Conservation (phyloP, 2,329 filamentous ascomycete genomes). For the Pseudogymnoascus sp. region DNA sequence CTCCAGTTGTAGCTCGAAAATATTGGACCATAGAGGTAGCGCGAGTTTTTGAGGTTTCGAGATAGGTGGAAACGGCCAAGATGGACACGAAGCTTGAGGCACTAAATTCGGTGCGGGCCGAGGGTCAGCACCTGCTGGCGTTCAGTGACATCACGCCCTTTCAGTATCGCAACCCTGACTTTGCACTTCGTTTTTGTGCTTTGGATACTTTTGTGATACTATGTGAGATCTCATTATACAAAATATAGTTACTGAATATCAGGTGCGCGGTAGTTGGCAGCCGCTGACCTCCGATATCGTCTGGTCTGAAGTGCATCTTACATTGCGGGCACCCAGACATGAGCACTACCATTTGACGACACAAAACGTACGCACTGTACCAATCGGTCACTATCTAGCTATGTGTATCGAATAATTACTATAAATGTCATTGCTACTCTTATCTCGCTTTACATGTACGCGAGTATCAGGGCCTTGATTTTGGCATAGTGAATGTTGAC, state of each 20-base stretch:
- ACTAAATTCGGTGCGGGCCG: background rate
- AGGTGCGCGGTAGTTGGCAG: background rate
- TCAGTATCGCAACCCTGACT: background rate
- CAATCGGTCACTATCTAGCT: background rate
- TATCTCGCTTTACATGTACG: background rate
- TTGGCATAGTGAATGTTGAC: background rate
- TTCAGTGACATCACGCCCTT: background rate
- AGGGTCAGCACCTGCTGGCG: background rate
- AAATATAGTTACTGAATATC: background rate
- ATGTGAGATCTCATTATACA: too few relatives aligned
- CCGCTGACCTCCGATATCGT: background rate
- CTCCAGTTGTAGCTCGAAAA: too few relatives aligned
- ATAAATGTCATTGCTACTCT: background rate
- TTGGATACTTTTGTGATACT: background rate
- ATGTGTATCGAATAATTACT: background rate
- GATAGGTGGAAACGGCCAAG: background rate
- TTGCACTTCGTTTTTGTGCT: background rate
- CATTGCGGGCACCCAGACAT: background rate
- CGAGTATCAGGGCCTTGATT: background rate
- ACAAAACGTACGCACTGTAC: background rate
- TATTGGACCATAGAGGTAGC: too few relatives aligned
- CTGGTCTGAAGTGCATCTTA: background rate
- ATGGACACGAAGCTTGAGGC: background rate
- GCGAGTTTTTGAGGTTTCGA: too few relatives aligned
- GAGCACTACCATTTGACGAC: background rate